Conservation (phyloP, 2,329 filamentous ascomycete species). For the Fusarium hainanense region DNA sequence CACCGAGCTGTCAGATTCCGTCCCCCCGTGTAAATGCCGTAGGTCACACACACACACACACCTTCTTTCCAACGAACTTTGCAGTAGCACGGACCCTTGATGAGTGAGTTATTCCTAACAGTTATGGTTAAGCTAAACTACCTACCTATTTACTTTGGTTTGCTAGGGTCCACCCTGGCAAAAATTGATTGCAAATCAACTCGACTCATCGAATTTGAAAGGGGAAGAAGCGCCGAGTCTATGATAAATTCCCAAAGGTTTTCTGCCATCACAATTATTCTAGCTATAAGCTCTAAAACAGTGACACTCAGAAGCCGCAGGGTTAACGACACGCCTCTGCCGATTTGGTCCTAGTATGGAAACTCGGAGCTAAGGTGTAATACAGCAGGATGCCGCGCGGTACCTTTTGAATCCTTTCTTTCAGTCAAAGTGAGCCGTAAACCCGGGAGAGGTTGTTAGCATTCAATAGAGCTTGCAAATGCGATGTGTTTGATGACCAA, state of each 20-base stretch:
- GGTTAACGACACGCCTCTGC: conserved; percentile 27
- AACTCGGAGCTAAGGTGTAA: conserved; percentile 25
- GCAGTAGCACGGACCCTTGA: conserved; percentile 13
- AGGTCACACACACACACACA: conserved; percentile 1
- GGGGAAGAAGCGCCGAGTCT: conserved; percentile 10
- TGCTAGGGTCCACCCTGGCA: not conserved
- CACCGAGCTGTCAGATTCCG: conserved; percentile 30
- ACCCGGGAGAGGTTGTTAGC: conserved; percentile 33
- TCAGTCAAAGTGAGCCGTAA: conserved; percentile 36
- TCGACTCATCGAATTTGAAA: not conserved
- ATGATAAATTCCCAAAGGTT: not conserved
- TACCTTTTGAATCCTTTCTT: not conserved
- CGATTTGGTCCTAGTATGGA: conserved; percentile 14
- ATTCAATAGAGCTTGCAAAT: not conserved
- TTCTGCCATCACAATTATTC: conserved; percentile 5
- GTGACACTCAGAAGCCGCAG: not conserved
- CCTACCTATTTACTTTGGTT: not conserved
- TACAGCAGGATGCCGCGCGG: not conserved
- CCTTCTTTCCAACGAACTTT: not conserved
- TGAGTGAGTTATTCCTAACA: conserved; percentile 16
- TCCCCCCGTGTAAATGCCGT: conserved; percentile 20
- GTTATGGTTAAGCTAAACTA: conserved; percentile 15
- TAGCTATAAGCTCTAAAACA: conserved; percentile 9
- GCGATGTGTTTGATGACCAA: conserved; percentile 20
- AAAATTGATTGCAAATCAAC: conserved; percentile 32